Evolutionary conservation across 2,329 filamentous ascomycete genomes (phyloP).

Genomic region (Juglanconis sp.): DNA sequence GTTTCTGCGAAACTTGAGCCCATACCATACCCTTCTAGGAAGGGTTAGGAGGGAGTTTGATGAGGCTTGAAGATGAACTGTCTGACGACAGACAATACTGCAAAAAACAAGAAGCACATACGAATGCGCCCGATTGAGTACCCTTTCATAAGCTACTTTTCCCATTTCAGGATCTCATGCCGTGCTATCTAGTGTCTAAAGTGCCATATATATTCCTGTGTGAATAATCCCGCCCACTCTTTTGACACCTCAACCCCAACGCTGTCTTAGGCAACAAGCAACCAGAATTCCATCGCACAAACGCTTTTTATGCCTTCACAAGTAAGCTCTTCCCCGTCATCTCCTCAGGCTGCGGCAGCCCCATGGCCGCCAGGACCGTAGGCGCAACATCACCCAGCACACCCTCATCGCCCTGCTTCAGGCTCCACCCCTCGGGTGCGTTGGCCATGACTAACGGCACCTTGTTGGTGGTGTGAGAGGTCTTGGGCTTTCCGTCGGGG

Average conservation of each 20-base stretch:
- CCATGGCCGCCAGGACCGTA: slow-evolving; percentile 89
- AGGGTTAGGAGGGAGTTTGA: too few species aligned
- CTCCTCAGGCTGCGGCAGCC: slow-evolving; percentile 81
- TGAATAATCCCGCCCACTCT: too few species aligned
- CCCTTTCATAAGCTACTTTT: too few species aligned
- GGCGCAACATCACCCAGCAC: slow-evolving; percentile 97
- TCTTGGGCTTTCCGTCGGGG: slow-evolving; percentile 92
- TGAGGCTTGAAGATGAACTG: too few species aligned
- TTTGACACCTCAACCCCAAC: neutral
- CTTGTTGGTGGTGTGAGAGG: slow-evolving; percentile 95
- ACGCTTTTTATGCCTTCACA: slow-evolving; percentile 57
- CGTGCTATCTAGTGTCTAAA: neutral
- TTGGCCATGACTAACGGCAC: slow-evolving; percentile 99
- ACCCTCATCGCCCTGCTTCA: slow-evolving; percentile 72
- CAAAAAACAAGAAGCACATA: too few species aligned
- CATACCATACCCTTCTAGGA: too few species aligned
- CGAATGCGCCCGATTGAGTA: too few species aligned
- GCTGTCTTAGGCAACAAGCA: neutral
- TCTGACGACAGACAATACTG: too few species aligned
- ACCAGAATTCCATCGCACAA: neutral
- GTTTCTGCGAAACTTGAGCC: too few species aligned
- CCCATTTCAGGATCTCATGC: neutral
- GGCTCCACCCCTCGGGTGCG: slow-evolving; percentile 81
- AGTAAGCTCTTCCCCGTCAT: slow-evolving; percentile 89
- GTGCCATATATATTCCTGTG: neutral